Conservation (phyloP, 1,284 basidiomycete genomes). For the Abortiporus biennis region DNA sequence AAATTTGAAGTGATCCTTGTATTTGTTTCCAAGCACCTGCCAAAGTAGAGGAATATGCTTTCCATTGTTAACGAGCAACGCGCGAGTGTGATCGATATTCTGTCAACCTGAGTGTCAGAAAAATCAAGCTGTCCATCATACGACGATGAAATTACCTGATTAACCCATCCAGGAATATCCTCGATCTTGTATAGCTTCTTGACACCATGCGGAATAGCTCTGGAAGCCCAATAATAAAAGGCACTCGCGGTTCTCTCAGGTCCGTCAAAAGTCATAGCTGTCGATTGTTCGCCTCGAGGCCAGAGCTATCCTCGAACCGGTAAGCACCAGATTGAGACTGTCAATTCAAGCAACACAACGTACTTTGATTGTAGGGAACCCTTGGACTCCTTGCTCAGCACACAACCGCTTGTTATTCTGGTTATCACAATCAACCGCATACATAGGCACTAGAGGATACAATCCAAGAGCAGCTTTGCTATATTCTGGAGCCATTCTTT, state of each 20-base stretch:
- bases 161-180: constrained; percentile 57
- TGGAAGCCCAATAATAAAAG: constrained; percentile 74
- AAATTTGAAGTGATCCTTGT: constrained; percentile 59
- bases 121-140: not conserved
- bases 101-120: constrained; percentile 17
- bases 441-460: constrained; percentile 80
- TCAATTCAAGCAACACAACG: constrained; percentile 10
- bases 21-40: constrained; percentile 79
- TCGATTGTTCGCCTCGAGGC: constrained; percentile 62
- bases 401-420: constrained; percentile 78
- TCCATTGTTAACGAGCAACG: constrained; percentile 70
- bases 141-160: constrained; percentile 39
- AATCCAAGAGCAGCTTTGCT: constrained; percentile 77
- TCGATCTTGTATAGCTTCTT: constrained; percentile 59
- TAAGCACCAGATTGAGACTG: constrained; percentile 6
- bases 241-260: constrained; percentile 68
- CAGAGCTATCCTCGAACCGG: constrained; percentile 46
- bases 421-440: constrained; percentile 91
- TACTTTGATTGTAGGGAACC: constrained; percentile 90
- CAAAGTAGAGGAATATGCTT: constrained; percentile 80
- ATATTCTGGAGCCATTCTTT: constrained; percentile 82
- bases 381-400: constrained; percentile 80
- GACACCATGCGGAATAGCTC: constrained; percentile 63
- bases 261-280: constrained; percentile 66
- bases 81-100: constrained; percentile 54